Conservation (phyloP, 2,329 filamentous ascomycete species). For the Penicillium sp. region DNA sequence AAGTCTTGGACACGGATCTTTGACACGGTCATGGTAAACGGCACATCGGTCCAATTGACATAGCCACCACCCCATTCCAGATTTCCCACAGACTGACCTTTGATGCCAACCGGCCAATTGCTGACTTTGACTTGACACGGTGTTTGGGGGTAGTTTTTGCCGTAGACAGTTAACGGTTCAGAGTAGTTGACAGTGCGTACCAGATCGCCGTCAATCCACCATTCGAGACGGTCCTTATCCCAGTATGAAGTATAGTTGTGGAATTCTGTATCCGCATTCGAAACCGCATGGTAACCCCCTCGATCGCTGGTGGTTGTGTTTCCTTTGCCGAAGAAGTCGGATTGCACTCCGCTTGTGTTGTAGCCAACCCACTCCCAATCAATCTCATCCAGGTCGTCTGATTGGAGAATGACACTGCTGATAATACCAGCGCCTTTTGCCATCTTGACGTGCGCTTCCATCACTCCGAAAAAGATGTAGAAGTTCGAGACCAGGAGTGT, state of each 20-base stretch:
- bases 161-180: constrained; percentile 54
- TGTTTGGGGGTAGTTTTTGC: constrained; percentile 67
- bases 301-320: constrained; percentile 74
- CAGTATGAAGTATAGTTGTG: constrained; percentile 62
- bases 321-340: constrained; percentile 95
- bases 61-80: constrained; percentile 69
- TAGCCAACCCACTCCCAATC: constrained; percentile 62
- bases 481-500: constrained; percentile 77
- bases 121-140: constrained; percentile 72
- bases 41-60: constrained; percentile 65
- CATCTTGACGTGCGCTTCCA: constrained; percentile 76
- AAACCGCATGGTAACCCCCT: constrained; percentile 71
- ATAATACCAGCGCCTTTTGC: constrained; percentile 75
- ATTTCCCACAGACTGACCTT: constrained; percentile 43
- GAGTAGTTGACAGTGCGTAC: constrained; percentile 63
- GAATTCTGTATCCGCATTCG: constrained; percentile 55
- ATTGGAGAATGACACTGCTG: constrained; percentile 78
- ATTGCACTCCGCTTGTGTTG: constrained; percentile 57
- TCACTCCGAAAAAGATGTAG: constrained; percentile 81
- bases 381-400: constrained; percentile 81
- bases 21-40: constrained; percentile 74
- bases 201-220: constrained; percentile 63
- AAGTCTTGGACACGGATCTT: constrained; percentile 59
- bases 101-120: constrained; percentile 65
- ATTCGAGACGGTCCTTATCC: constrained; percentile 64